Conservation (phyloP, 108 stramenopile genomes). For the Bacterosira constricta region DNA sequence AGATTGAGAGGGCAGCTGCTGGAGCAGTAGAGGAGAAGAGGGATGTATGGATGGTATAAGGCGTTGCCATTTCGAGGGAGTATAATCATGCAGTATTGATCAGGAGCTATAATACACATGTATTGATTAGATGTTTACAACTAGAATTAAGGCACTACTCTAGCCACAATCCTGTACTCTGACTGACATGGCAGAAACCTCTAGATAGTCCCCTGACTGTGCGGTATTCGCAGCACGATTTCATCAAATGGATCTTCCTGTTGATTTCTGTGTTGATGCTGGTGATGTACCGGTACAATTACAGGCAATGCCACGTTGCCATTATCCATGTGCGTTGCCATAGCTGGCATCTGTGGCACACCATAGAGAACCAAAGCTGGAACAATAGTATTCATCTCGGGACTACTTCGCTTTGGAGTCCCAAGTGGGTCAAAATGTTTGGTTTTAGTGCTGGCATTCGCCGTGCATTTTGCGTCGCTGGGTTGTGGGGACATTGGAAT, state of each 20-base stretch:
- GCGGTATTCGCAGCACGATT: slow-evolving; percentile 14
- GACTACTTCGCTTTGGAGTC: slow-evolving; percentile 12
- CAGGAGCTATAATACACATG: neutral
- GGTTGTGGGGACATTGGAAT: neutral
- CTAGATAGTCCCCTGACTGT: slow-evolving; percentile 4
- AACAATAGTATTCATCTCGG: neutral
- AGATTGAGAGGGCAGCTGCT: too few relatives aligned
- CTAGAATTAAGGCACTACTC: too few relatives aligned
- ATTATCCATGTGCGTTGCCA: slow-evolving; percentile 3
- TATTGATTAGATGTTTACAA: too few relatives aligned
- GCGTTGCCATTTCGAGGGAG: neutral
- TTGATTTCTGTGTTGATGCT: slow-evolving; percentile 4
- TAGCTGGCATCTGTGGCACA: slow-evolving; percentile 5
- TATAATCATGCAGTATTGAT: neutral
- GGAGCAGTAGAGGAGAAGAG: too few relatives aligned
- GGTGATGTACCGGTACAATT: neutral
- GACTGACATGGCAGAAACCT: too few relatives aligned
- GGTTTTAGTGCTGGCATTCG: neutral
- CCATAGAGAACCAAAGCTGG: neutral
- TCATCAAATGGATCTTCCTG: slow-evolving; percentile 38
- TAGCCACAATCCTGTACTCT: neutral
- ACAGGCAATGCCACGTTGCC: neutral
- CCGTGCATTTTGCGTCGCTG: neutral
- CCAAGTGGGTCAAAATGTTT: slow-evolving; percentile 38
- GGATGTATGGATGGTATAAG: slow-evolving; percentile 33